Evolutionary conservation across 2,329 filamentous ascomycete genomes (phyloP), one percentile per base, ranked within the genome.

Genomic region (Colletotrichum shisoi): DNA sequence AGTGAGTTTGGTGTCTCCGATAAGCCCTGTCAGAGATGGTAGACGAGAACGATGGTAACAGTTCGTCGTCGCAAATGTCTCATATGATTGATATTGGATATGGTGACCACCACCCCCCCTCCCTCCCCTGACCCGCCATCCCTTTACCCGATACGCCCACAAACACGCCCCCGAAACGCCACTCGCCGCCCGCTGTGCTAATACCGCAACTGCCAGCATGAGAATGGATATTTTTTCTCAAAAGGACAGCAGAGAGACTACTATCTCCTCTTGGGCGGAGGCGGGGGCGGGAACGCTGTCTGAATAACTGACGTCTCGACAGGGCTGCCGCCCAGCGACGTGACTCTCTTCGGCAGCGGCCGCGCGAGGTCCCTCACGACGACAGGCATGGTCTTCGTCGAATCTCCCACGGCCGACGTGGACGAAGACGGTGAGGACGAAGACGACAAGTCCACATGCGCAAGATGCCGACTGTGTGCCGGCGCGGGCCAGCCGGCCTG

Each of bases 231-330:
- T 1, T 13, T 3, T 34, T 27, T 3, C n/a, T 2, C n/a, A 21
- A 37, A n/a, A 42, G 0, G 12, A 27, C 1, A 37, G 17, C 13
- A 21, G 37, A 5, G 6, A 31, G 7, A 24, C 3, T 45, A 19
- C 52, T 24, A 68, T 19, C 66, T 68, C 40, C 52, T 68, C 45
- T 70, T 73, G 4, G 69, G 70, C 34, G 72, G 72, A 42, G 80
- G 79, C 15, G 79, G 79, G 24, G 77, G 77, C 39, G 77, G 75
- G 70, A 83, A 83, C 3, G 74, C 74, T 9, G 75, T 77, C 71
- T 77, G 76, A 19, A 82, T 76, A 62, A 72, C 76, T 21, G 72
- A 73, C 7, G 66, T 71, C 73, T 80, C 78, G 0, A 77, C 74
- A 0, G 79, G 80, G 67, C 75, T 72, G 67, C 76, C 71, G 60